Evolutionary conservation across 805 yeast genomes (phyloP).

Genomic region (Candida saitoana): DNA sequence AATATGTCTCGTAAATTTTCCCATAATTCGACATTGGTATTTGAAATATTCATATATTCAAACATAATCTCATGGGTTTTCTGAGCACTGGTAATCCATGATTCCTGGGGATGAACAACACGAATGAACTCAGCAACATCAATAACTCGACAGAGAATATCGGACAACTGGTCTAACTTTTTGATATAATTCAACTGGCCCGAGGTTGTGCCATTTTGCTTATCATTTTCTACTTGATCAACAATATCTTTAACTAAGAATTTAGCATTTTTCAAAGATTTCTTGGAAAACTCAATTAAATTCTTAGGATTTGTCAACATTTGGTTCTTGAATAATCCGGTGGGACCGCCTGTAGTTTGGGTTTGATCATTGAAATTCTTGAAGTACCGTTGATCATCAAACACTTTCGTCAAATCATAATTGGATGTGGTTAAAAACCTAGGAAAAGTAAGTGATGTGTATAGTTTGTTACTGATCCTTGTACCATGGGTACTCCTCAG

Average conservation of each 20-base stretch:
- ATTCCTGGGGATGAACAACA: conserved; percentile 74
- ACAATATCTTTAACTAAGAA: conserved; percentile 55
- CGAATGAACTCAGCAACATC: conserved; percentile 91
- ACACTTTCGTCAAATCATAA: conserved; percentile 40
- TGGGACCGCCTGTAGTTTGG: conserved; percentile 8
- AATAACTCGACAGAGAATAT: conserved; percentile 83
- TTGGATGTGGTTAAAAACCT: neutral
- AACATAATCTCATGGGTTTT: conserved; percentile 82
- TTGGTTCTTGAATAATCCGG: conserved; percentile 76
- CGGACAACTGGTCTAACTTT: conserved; percentile 79
- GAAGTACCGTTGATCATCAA: conserved; percentile 63
- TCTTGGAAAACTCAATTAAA: conserved; percentile 58
- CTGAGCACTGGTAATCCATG: conserved; percentile 78
- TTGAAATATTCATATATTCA: conserved; percentile 88
- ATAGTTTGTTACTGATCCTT: neutral
- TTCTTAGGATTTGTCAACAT: conserved; percentile 69
- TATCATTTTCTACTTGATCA: conserved; percentile 29
- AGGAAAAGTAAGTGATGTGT: neutral
- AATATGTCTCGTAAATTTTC: conserved; percentile 55
- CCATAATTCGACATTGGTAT: conserved; percentile 75
- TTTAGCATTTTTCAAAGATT: conserved; percentile 65
- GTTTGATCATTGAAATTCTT: conserved; percentile 40
- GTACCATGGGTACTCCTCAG: neutral
- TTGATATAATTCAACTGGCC: conserved; percentile 50
- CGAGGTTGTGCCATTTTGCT: conserved; percentile 15